phyloP scores from a whole-genome alignment of 2,329 filamentous ascomycete genomes.

The Aspergillus amoenus region DNA sequence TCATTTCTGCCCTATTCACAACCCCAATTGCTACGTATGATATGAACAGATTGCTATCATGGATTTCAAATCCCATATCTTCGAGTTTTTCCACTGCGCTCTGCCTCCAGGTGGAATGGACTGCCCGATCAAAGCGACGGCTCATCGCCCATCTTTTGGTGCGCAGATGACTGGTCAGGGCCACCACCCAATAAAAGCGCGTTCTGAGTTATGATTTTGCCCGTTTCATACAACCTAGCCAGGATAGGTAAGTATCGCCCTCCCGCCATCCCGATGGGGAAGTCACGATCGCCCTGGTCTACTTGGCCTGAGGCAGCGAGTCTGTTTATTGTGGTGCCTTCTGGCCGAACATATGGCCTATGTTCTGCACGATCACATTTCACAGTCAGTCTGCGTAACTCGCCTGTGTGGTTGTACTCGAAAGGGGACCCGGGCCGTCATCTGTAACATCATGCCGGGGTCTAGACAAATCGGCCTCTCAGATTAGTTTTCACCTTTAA shows the following conservation, averaged over 20 bases:
- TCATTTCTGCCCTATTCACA: neutral
- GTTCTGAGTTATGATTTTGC: neutral
- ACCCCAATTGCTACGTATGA: neutral
- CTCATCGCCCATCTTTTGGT: too few relatives aligned
- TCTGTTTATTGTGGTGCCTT: neutral
- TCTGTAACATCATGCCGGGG: neutral
- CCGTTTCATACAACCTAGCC: neutral
- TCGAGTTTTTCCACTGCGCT: too few relatives aligned
- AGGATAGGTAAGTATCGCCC: neutral
- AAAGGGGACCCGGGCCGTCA: too few relatives aligned
- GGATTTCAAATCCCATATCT: neutral
- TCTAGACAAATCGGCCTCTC: neutral
- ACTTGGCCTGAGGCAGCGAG: neutral
- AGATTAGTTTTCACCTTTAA: slow-evolving; percentile 1
- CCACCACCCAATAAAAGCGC: neutral
- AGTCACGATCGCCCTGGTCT: neutral
- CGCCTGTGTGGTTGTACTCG: too few relatives aligned
- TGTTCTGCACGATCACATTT: neutral
- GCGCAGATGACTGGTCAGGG: slow-evolving; percentile 1
- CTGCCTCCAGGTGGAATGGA: too few relatives aligned
- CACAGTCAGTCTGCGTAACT: neutral
- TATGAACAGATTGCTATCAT: neutral
- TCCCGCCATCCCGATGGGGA: neutral
- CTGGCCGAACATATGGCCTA: neutral
- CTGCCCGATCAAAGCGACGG: too few relatives aligned